Conservation (phyloP, 2,329 filamentous ascomycete species). For the Colletotrichum siamense region DNA sequence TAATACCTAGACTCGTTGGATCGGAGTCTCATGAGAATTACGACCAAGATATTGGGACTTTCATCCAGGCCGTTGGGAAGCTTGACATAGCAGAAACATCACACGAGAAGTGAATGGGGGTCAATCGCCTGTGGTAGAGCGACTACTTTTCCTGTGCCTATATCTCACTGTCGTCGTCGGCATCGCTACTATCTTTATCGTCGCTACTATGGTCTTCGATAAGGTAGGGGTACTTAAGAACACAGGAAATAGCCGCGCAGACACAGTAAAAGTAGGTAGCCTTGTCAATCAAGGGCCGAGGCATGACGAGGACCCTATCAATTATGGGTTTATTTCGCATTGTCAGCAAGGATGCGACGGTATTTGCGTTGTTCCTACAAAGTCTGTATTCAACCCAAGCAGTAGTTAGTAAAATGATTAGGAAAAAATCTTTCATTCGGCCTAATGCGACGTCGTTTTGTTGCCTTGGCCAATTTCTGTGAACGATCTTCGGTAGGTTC, state of each 20-base stretch:
- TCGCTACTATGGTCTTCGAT: too few relatives aligned
- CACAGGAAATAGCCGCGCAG: too few relatives aligned
- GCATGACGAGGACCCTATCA: neutral
- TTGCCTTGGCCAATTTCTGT: neutral
- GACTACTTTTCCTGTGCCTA: too few relatives aligned
- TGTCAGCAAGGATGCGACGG: neutral
- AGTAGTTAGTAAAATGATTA: neutral
- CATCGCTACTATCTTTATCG: too few relatives aligned
- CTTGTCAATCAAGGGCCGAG: neutral
- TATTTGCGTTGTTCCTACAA: neutral
- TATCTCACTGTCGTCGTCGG: too few relatives aligned
- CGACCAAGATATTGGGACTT: neutral
- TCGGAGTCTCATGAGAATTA: neutral
- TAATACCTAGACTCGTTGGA: neutral
- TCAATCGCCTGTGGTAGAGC: neutral
- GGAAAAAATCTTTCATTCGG: neutral
- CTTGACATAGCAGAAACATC: neutral
- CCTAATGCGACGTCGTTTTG: neutral
- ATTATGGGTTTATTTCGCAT: accelerated
- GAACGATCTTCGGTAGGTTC: neutral
- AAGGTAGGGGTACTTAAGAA: too few relatives aligned
- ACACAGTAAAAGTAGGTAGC: too few relatives aligned
- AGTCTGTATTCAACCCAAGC: neutral
- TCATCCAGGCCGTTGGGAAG: neutral
- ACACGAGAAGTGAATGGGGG: neutral